Base-by-base conservation (phyloP, 2,329 filamentous ascomycete genomes). In the Hymenoscyphus infarciens region DNA sequence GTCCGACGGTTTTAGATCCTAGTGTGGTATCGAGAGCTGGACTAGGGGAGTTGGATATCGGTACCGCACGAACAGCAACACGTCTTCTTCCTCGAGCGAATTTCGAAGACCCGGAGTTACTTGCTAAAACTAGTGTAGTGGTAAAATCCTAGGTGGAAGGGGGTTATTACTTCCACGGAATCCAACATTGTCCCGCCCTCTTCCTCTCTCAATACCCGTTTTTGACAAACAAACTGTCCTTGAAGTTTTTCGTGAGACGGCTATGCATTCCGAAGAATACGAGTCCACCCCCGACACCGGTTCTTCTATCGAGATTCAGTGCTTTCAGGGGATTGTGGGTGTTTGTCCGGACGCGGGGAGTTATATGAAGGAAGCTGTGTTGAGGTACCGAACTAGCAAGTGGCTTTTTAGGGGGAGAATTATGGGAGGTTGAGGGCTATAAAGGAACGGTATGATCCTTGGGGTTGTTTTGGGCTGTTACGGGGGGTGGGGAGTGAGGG, bases 311-410 rank as follows among this genome's bases (percentile, higher is more conserved):
- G 1, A 74, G 76, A 0, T 79, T 78, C 25, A 76, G n/a, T 49
- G 39, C 15, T 25, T 65, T 52, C 15, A 61, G 65, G 62, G 53
- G 61, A 22, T 64, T 29, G 49, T 65, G 4, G 57, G 39, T n/a
- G 61, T 65, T 3, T 59, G 62, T 3, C 61, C 61, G 0, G 74
- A 73, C 0, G 72, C 74, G 8, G 79, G 77, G 4, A 73, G 75
- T 2, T 82, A 82, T 70, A 74, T 80, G 75, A 82, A 81, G 67
- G 81, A 84, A 72, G 80, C 77, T 2, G 77, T 70, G 77, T 79
- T 57, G 71, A 71, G 52, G 75, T 80, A 69, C 73, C 73, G 0
- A 66, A 77, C 49, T 81, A 75, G 70, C 74, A 64, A 22, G 35
- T 63, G 29, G 61, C 42, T 29, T 68, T 67, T 54, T 67, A 59